Conservation (phyloP, 1,139 yeast genomes). For the Taiozyma onychis region DNA sequence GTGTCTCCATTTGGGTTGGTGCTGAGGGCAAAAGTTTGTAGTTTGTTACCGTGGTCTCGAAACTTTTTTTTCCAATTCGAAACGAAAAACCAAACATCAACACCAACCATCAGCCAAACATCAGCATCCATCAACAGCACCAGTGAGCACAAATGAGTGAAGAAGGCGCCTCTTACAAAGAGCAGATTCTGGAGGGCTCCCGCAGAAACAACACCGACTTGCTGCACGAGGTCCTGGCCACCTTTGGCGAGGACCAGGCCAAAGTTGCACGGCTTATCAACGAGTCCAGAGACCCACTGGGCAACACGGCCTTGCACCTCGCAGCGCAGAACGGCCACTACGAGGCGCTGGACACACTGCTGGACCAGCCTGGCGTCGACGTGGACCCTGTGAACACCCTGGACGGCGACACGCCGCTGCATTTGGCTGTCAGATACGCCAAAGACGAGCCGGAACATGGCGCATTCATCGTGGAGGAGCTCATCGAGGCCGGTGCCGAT, state of each 20-base stretch:
- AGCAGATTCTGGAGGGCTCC: slow-evolving; percentile 81
- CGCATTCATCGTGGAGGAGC: slow-evolving; percentile 66
- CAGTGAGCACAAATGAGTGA: slow-evolving; percentile 12
- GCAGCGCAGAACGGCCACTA: slow-evolving; percentile 79
- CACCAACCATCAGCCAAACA: neutral
- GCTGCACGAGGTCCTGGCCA: slow-evolving; percentile 48
- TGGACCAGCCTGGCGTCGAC: slow-evolving; percentile 89
- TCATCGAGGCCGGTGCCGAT: slow-evolving; percentile 91
- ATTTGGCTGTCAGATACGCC: slow-evolving; percentile 74
- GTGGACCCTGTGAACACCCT: slow-evolving; percentile 70
- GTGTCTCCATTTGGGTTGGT: slow-evolving; percentile 2
- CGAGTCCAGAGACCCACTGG: slow-evolving; percentile 66
- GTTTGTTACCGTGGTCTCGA: too few species aligned
- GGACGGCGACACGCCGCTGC: slow-evolving; percentile 87
- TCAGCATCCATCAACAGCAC: neutral
- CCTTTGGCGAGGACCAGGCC: neutral
- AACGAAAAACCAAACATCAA: too few species aligned
- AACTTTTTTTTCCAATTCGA: too few species aligned
- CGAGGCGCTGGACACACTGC: slow-evolving; percentile 76
- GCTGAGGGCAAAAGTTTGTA: too few species aligned
- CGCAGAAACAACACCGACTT: slow-evolving; percentile 85
- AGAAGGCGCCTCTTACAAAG: slow-evolving; percentile 72
- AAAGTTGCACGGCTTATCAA: slow-evolving; percentile 57
- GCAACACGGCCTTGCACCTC: slow-evolving; percentile 79
- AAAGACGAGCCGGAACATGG: slow-evolving; percentile 84